Conservation (phyloP, 176 grass and related monocot genomes). For the Aegilops sharonensis region DNA sequence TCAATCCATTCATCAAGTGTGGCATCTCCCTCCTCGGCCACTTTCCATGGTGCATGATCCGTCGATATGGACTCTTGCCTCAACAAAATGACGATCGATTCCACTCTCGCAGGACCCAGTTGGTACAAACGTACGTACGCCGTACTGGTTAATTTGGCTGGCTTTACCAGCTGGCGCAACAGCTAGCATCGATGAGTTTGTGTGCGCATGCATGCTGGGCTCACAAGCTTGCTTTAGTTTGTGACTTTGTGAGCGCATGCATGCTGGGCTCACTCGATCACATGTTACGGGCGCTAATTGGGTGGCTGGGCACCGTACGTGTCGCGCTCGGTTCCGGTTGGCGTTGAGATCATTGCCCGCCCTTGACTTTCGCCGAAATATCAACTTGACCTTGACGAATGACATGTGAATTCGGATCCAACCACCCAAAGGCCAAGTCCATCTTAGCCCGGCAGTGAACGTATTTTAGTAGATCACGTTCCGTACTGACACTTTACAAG, state of each 20-base stretch:
- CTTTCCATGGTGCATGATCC: not conserved
- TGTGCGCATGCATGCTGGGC: not conserved
- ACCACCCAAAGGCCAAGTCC: not conserved
- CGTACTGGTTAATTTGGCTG: not conserved
- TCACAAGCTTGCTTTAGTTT: too few species aligned
- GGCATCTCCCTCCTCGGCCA: not conserved
- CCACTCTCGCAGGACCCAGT: not conserved
- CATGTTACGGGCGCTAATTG: conserved; percentile 10
- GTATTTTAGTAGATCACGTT: too few species aligned
- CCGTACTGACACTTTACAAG: not conserved
- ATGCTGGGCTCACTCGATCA: not conserved
- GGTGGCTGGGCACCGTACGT: not conserved
- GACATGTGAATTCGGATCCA: not conserved
- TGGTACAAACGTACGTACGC: not conserved
- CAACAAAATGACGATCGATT: too few species aligned
- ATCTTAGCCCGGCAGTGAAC: not conserved
- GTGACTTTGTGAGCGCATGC: too few species aligned
- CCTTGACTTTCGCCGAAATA: not conserved
- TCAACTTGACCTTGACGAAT: not conserved
- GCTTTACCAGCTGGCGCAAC: too few species aligned
- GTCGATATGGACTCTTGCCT: too few species aligned
- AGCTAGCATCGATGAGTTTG: not conserved
- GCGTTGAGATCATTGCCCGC: conserved; percentile 24
- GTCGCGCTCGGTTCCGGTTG: conserved; percentile 35
- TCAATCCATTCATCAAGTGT: not conserved